phyloP scores from a whole-genome alignment of 2,329 filamentous ascomycete genomes.

The Paracorniculantispora psalliotae region DNA sequence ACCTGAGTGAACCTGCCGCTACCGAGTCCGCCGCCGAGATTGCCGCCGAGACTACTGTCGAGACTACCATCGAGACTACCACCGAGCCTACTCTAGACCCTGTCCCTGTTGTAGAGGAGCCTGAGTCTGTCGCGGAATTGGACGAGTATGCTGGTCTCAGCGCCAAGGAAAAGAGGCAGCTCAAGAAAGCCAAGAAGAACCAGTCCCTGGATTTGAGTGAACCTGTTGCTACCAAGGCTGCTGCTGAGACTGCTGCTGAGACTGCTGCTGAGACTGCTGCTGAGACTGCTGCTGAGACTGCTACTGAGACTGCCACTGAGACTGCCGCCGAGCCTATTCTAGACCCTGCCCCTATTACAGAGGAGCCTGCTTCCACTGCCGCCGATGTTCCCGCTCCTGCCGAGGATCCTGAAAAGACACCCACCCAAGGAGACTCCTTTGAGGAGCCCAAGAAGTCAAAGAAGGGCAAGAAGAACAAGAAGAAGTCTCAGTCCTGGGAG shows the following conservation, averaged over 20 bases:
- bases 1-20: neutral
- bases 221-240: neutral
- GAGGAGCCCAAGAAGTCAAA: constrained; percentile 17
- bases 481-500: constrained; percentile 12
- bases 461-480: constrained; percentile 21
- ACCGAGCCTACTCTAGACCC: neutral
- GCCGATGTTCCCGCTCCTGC: neutral
- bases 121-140: neutral
- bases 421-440: neutral
- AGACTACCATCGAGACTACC: neutral
- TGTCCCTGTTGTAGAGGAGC: neutral
- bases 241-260: neutral
- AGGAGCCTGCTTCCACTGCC: neutral
- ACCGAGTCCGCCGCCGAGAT: neutral
- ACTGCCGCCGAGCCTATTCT: neutral
- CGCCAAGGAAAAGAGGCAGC: constrained; percentile 23
- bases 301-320: neutral
- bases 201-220: constrained; percentile 8
- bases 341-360: neutral
- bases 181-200: constrained; percentile 21
- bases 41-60: neutral
- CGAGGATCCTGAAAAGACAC: neutral
- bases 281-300: neutral
- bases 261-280: neutral
- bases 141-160: constrained; percentile 12